Conservation (phyloP, 192 early-diverging fungal genomes). For the Pilaira anomala region DNA sequence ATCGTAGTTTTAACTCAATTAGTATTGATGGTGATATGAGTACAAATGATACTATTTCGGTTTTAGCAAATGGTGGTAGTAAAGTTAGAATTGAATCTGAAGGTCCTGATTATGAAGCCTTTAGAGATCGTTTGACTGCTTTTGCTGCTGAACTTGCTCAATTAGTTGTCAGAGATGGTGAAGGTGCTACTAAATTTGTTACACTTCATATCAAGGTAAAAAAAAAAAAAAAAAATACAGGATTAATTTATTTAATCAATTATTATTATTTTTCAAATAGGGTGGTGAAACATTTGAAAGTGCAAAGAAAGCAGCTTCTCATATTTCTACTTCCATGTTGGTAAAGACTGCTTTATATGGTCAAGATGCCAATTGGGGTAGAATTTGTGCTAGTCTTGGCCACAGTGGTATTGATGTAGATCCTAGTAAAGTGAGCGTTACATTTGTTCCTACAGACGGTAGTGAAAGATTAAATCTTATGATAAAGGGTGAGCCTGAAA, state of each 20-base stretch:
- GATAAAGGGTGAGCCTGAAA: slow-evolving; percentile 73
- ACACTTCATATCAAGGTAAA: slow-evolving; percentile 78
- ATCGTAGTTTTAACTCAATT: slow-evolving; percentile 94
- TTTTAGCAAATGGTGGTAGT: slow-evolving; percentile 82
- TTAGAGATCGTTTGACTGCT: slow-evolving; percentile 69
- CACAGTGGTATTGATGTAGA: slow-evolving; percentile 64
- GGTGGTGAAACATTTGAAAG: slow-evolving; percentile 69
- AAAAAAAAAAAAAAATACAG: background rate
- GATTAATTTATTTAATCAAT: background rate
- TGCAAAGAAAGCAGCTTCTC: slow-evolving; percentile 78
- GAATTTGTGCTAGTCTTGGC: slow-evolving; percentile 46
- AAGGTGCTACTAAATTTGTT: slow-evolving; percentile 97
- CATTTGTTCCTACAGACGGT: slow-evolving; percentile 67
- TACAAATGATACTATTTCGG: slow-evolving; percentile 92
- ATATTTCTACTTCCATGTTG: slow-evolving; percentile 88
- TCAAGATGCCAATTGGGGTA: slow-evolving; percentile 97
- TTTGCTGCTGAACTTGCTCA: slow-evolving; percentile 87
- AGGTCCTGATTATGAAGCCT: slow-evolving; percentile 59
- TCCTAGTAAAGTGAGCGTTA: slow-evolving; percentile 71
- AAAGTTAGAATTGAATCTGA: slow-evolving; percentile 41
- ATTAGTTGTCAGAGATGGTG: slow-evolving; percentile 92
- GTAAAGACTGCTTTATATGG: slow-evolving; percentile 97
- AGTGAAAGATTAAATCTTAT: slow-evolving; percentile 66
- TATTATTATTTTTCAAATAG: slow-evolving; percentile 33
- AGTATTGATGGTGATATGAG: slow-evolving; percentile 95